A percentile compares a stretch with the other conserved stretches of the same genome.
These are phyloP conservation scores for Colletotrichum falcatum DNA, from an alignment of 2,329 filamentous ascomycete genomes.

Conservation along the genomic window DNA sequence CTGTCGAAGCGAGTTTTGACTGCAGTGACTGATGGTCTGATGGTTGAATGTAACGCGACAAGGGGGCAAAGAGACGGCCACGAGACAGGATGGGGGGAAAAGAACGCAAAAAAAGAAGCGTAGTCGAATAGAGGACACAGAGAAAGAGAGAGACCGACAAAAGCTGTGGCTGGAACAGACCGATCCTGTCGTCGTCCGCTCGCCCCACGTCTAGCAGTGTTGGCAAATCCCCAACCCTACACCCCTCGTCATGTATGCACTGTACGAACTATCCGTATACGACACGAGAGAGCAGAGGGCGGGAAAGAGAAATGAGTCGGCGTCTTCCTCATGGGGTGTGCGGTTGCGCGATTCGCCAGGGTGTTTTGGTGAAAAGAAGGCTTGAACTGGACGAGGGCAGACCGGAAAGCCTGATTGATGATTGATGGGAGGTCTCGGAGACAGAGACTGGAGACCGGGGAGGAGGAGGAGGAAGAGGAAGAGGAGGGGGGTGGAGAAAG, in stretches of 20 bases:
- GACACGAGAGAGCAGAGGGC: slow-evolving; percentile 1
- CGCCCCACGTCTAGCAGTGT: slow-evolving; percentile 13
- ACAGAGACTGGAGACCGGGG: slow-evolving; percentile 7
- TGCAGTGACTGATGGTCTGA: slow-evolving; percentile 1
- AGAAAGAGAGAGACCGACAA: slow-evolving; percentile 1
- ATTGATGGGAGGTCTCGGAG: slow-evolving; percentile 5
- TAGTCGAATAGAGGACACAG: not conserved
- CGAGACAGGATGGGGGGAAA: not conserved
- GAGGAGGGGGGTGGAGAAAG: not conserved
- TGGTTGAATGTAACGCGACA: slow-evolving; percentile 3
- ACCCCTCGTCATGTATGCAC: not conserved
- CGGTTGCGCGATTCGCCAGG: slow-evolving; percentile 38
- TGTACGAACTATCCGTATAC: no score
- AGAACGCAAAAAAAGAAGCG: not conserved
- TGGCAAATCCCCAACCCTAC: slow-evolving; percentile 3
- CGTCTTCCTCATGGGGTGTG: slow-evolving; percentile 37
- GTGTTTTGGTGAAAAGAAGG: slow-evolving; percentile 8
- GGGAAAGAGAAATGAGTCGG: slow-evolving; percentile 18
- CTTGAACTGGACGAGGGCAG: slow-evolving; percentile 8
- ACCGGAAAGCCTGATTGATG: slow-evolving; percentile 23
- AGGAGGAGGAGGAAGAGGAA: no score
- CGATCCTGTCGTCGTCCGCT: slow-evolving; percentile 6
- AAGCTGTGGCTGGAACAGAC: slow-evolving; percentile 28
- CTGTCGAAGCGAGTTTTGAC: not conserved
- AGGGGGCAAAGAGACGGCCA: slow-evolving; percentile 11